These are phyloP conservation scores for Triticum turgidum DNA, from an alignment of 176 grass and related monocot genomes.

Conservation along the genomic window DNA sequence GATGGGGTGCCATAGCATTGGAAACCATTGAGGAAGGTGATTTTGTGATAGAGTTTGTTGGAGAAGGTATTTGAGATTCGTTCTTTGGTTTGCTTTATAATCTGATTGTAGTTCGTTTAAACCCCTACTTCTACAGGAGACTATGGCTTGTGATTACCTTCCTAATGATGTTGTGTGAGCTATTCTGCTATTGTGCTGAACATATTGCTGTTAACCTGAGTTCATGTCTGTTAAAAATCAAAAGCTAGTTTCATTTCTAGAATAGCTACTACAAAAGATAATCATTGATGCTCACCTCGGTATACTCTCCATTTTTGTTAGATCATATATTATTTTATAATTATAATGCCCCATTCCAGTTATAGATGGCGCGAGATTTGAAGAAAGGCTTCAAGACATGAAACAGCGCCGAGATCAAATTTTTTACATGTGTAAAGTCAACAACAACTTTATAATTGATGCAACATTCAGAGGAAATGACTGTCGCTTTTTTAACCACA, in stretches of 20 bases:
- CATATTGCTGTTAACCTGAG: not conserved
- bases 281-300: conserved; percentile 1
- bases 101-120: not conserved
- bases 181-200: not conserved
- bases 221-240: not conserved
- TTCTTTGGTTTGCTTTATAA: conserved; percentile 17
- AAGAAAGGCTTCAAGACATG: conserved; percentile 81
- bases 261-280: not conserved
- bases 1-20: conserved; percentile 72
- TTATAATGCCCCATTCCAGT: conserved; percentile 44
- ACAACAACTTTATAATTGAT: conserved; percentile 92
- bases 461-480: conserved; percentile 89
- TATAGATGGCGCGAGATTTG: conserved; percentile 67
- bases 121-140: not conserved
- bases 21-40: conserved; percentile 76
- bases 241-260: not conserved
- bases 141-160: not conserved
- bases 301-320: not conserved
- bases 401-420: conserved; percentile 63
- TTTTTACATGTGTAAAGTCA: conserved; percentile 92
- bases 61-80: conserved; percentile 67
- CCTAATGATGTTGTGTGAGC: not conserved
- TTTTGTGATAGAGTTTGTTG: conserved; percentile 97
- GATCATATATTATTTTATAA: not conserved
- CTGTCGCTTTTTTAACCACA: conserved; percentile 92